phyloP scores from a whole-genome alignment of 169 alveolate genomes.

The Plasmodium falciparum region DNA sequence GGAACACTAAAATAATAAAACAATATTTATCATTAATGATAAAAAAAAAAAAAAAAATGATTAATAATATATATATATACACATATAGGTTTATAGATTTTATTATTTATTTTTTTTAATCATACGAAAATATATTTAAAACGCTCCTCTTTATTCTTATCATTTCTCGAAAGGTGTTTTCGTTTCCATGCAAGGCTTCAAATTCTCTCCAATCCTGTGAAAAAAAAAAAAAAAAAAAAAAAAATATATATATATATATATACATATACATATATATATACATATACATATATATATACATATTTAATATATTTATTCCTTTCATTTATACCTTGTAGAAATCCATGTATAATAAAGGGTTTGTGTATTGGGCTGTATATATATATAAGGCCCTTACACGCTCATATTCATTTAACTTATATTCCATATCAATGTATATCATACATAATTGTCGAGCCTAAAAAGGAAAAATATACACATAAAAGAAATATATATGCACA shows the following conservation, averaged over 20 bases:
- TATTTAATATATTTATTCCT: background rate
- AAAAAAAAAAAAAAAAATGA: no score
- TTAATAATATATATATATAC: background rate
- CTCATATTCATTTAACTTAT: conserved; percentile 92
- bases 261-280: background rate
- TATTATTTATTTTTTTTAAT: background rate
- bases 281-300: background rate
- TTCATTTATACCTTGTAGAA: conserved; percentile 68
- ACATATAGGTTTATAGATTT: no score
- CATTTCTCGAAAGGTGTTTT: conserved; percentile 90
- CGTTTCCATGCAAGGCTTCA: conserved; percentile 91
- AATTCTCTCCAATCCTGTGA: conserved; percentile 90
- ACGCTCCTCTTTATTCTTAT: conserved; percentile 82
- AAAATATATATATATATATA: background rate
- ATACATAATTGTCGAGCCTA: conserved; percentile 90
- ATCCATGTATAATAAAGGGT: conserved; percentile 77
- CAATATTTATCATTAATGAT: background rate
- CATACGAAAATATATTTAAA: conserved; percentile 50
- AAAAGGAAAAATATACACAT: background rate
- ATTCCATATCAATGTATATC: conserved; percentile 90
- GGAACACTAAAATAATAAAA: no score
- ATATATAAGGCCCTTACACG: conserved; percentile 92
- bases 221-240: background rate
- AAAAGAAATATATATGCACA: background rate
- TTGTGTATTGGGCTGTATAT: conserved; percentile 88